Evolutionary conservation across 1,139 yeast species (phyloP), one percentile per base, ranked within the genome.

Genomic region (Yamadazyma diospyri): DNA sequence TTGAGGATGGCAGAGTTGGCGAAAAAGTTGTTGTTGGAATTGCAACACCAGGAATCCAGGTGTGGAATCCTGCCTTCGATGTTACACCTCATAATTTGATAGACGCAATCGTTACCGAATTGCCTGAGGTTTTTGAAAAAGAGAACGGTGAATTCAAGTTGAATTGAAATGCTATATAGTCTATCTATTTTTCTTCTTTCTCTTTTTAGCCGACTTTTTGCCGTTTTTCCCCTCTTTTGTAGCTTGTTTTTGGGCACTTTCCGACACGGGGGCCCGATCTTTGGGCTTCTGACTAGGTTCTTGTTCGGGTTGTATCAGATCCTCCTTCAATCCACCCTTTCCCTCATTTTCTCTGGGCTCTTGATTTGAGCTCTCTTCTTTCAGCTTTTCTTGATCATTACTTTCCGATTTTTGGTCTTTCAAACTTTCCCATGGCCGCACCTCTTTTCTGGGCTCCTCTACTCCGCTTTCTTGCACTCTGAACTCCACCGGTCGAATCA

Each of bases 21-120:
- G 78, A 74, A 4, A 76, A 74, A 39, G 21, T 47, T 5, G 63
- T 66, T 20, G 84, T 87, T n/a, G 84, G 86, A 20, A 74, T 85
- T 36, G 95, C 96, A 1, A 94, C 97, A 2, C 84, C 85, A 2
- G 85, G 83, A 1, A 83, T 89, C 24, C 65, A 72, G 3, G 95
- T 87, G 1, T 92, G 97, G 97, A 92, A 92, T 50, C 98, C 98
- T 1, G 84, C 97, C 0, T 92, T 92, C 50, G 98, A 92, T 54
- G 89, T 92, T 9, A 87, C 97, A 6, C 95, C 96, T 0, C 78
- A 81, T 48, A 71, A 69, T 29, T 64, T 82, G 30, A 87, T 92
- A 36, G 96, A 88, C 50, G 85, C 88, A 38, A 86, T 92, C 41
- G 86, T 89, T 19, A 89, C 97, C 1, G 97, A 92, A 55, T 59